Percentiles rank a stretch among this genome's conserved stretches.
phyloP scores from a whole-genome alignment of 352 stramenopile genomes.

The Elongisporangium undulatum region DNA sequence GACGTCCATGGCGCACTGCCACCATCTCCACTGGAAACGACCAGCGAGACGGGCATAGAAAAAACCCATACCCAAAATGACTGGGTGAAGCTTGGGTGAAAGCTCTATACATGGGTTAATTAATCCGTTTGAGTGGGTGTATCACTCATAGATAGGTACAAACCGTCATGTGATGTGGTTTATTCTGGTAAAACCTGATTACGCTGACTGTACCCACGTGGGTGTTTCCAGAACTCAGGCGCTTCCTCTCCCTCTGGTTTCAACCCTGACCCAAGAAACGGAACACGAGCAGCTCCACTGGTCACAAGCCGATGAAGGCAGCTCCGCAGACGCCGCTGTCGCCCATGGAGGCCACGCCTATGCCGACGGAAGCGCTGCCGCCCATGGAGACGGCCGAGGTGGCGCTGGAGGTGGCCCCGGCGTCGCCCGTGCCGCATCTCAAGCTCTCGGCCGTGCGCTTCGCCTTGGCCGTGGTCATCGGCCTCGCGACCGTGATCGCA shows the following conservation, averaged over 20 bases:
- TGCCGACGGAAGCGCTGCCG: conserved; percentile 4
- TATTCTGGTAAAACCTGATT: background rate
- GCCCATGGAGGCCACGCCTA: conserved; percentile 5
- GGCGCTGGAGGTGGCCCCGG: background rate
- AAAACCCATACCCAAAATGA: background rate
- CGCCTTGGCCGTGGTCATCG: conserved; percentile 13
- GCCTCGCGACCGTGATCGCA: conserved; percentile 15
- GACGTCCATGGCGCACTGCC: background rate
- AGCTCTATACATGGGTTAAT: background rate
- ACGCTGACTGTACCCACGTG: background rate
- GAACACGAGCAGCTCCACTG: background rate
- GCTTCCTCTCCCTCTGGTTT: background rate
- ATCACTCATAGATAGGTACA: background rate
- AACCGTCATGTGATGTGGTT: background rate
- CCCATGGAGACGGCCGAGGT: conserved; percentile 6
- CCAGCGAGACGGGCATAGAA: background rate
- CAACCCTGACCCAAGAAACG: too few relatives aligned
- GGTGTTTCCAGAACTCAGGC: background rate
- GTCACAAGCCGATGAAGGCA: conserved; percentile 1
- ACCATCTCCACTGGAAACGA: background rate
- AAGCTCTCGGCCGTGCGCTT: conserved; percentile 18
- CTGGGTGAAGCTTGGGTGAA: background rate
- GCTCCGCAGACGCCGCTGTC: background rate
- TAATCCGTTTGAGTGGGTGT: background rate
- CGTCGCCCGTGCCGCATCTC: conserved; percentile 7